Evolutionary conservation across 176 grass and related monocot genomes (phyloP), one percentile per base, ranked within the genome.

Genomic region (Otatea glauca): DNA sequence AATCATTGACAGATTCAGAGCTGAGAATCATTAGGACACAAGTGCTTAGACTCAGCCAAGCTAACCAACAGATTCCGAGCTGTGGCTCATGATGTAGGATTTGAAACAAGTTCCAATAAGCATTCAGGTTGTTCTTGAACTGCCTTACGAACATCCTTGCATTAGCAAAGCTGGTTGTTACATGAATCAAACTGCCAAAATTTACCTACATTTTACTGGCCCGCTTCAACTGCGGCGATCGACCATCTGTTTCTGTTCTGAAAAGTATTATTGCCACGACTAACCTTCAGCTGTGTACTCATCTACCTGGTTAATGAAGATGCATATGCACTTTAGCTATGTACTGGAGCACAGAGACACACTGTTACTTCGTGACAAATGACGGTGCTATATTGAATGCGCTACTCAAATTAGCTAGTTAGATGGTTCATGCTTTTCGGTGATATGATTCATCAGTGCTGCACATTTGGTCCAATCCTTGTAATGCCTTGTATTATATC

Each of bases 381-480:
- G 78, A 67, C 20, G 51, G 6, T 8, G 42, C 42, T 37, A 61
- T 39, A 48, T 39, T 71, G 23, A 72, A 85, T 61, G 65, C 83
- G 12, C 13, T 62, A n/a, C 65, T 7, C 4, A 58, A 62, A 41
- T 41, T 41, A 41, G 39, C 62, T 60, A 41, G 65, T 38, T 38
- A 29, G 74, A 12, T 9, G 75, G 35, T 65, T 75, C 32, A 29
- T 47, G 24, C 63, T 24, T 59, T 9, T 76, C 61, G 14, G 11
- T 18, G 21, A 51, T 5, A 59, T 45, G 17, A 60, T 82, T 59
- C 18, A 12, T 67, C 24, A 70, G n/a, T 42, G 37, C 13, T 34
- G 70, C 24, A 1, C 73, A 44, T 13, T 85, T 59, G 38, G 32
- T 35, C 74, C 38, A 23, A 42, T 45, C 38, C 25, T 77, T 58